Base-by-base conservation (phyloP, 2,329 filamentous ascomycete genomes). In the Colletotrichum sp. region DNA sequence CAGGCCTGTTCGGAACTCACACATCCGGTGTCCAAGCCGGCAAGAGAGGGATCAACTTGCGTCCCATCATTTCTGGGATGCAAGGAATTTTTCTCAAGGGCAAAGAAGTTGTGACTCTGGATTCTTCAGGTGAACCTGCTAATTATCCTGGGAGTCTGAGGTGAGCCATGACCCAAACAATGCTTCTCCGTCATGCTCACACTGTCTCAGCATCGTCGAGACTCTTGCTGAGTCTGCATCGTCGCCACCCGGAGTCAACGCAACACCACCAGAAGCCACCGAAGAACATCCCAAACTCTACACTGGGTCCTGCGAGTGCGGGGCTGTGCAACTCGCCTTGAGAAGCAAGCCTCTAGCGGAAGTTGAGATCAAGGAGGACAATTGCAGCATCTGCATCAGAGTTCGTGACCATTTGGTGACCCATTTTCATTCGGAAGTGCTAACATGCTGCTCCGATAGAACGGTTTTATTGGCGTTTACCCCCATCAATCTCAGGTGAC, bases 321-420 rank as follows among this genome's bases (percentile, higher is more conserved):
- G 80, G 3, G 74, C 70, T 2, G 76, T 82, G 4, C 67, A 67
- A 36, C 70, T 77, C 16, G 72, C 78, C 12, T 66, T 81, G 1
- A 61, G 76, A 3, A 74, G 55, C 6, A 68, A 74, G 8, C 61
- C 71, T 81, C 58, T 88, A 81, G 71, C 82, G 78, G 29, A 83
- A 79, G 63, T 86, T 81, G 75, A 87, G 83, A 70, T 87, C 80
- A 76, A 84, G 81, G 70, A 86, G 81, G 75, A 84, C 80, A 77
- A 85, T 84, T 78, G 82, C 68, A 82, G 81, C 66, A 78, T 73
- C 9, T 82, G 80, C 67, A 72, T 78, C n/a, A 76, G 81, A n/a
- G 80, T 81, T 75, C 8, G 75, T 72, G 5, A 5, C 11, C 6
- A 4, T 15, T 7, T 9, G 5, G 33, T 16, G 36, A 16, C 15